Percentiles rank a stretch among this genome's conserved stretches.
These are phyloP conservation scores for Linum lewisii DNA, from an alignment of 345 rosid genomes.

Conservation along the genomic window DNA sequence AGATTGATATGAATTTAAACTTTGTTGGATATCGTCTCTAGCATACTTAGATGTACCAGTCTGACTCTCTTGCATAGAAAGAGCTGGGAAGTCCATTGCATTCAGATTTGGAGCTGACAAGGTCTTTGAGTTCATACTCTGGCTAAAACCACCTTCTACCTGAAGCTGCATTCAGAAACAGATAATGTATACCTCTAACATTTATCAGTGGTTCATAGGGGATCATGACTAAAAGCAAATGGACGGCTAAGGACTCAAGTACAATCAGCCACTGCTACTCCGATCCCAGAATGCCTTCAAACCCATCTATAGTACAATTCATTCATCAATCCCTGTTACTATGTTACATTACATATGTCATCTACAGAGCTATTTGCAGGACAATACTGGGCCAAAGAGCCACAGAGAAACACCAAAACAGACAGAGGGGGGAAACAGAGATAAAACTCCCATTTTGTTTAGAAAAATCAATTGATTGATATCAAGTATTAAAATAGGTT, in stretches of 20 bases:
- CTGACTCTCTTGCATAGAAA: slow-evolving; percentile 49
- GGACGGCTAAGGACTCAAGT: background rate
- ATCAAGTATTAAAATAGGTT: too few relatives aligned
- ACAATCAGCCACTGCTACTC: too few relatives aligned
- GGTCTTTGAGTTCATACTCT: slow-evolving; percentile 55
- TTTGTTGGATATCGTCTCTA: slow-evolving; percentile 63
- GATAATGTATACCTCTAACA: background rate
- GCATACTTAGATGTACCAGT: slow-evolving; percentile 44
- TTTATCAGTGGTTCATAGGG: background rate
- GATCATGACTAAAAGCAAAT: background rate
- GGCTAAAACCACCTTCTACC: slow-evolving; percentile 74
- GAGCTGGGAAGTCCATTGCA: slow-evolving; percentile 81
- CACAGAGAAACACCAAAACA: background rate
- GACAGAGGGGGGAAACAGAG: background rate
- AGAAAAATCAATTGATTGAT: too few relatives aligned
- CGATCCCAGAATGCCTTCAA: too few relatives aligned
- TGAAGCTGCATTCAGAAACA: slow-evolving; percentile 58
- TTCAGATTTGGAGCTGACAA: slow-evolving; percentile 64
- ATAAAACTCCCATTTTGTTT: background rate
- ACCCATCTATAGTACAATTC: too few relatives aligned
- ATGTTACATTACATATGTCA: background rate
- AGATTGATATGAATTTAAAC: slow-evolving; percentile 47
- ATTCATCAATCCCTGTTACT: too few relatives aligned
- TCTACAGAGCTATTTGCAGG: background rate
- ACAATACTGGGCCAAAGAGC: background rate